Conservation (phyloP, 257 asterid genomes). For the Forsythia suspensa region DNA sequence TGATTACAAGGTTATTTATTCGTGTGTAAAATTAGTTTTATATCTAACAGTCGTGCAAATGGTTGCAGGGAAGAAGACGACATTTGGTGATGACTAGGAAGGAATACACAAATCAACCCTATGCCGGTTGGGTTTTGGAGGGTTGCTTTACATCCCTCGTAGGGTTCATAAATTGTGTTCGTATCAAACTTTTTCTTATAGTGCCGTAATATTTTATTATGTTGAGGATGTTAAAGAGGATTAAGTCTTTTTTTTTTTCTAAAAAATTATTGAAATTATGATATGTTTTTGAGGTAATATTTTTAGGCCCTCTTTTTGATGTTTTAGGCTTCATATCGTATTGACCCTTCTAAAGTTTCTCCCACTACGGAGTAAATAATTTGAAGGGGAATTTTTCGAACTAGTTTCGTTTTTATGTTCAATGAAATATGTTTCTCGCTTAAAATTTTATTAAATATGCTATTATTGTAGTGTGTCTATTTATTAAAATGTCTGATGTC, state of each 20-base stretch:
- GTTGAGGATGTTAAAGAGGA: not conserved
- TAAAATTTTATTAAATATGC: too few relatives aligned
- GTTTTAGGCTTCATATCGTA: not conserved
- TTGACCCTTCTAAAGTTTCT: not conserved
- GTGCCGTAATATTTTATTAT: not conserved
- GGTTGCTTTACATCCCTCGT: not conserved
- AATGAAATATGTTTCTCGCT: too few relatives aligned
- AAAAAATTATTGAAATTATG: not conserved
- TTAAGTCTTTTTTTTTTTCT: not conserved
- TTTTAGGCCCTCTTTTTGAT: not conserved
- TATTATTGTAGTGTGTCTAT: too few relatives aligned
- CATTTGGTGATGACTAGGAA: slow-evolving; percentile 26
- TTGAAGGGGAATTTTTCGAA: not conserved
- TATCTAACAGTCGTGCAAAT: not conserved
- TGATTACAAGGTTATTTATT: not conserved
- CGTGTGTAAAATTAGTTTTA: not conserved
- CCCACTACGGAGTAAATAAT: too few relatives aligned
- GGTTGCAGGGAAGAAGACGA: slow-evolving; percentile 40
- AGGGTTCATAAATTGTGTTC: not conserved
- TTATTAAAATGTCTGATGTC: too few relatives aligned
- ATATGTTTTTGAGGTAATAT: not conserved
- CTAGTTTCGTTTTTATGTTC: not conserved
- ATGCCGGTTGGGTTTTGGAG: not conserved
- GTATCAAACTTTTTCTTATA: not conserved
- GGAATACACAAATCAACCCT: not conserved